Evolutionary conservation across 2,329 filamentous ascomycete genomes (phyloP).

Genomic region (Sordariomycetes sp.): DNA sequence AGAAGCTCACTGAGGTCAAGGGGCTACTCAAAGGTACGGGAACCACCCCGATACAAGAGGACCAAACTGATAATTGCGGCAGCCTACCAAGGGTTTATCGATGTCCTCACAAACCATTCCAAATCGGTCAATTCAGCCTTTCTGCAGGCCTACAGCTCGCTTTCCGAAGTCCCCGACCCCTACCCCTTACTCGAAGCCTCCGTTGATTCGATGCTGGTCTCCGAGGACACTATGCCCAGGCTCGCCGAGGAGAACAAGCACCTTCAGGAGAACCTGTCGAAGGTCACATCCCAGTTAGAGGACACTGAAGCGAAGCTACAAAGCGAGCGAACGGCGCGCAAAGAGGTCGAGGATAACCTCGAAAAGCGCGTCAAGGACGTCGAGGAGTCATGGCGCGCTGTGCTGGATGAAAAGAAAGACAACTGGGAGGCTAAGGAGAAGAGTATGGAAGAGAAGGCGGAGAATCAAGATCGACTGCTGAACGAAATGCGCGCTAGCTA

Average conservation of each 20-base stretch:
- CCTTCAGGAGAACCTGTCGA: conserved; percentile 68
- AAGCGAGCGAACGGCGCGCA: conserved; percentile 62
- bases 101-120: conserved; percentile 89
- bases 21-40: conserved; percentile 68
- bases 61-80: conserved; percentile 6
- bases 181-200: conserved; percentile 95
- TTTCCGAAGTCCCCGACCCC: conserved; percentile 93
- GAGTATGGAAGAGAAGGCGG: conserved; percentile 82
- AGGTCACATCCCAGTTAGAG: conserved; percentile 72
- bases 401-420: conserved; percentile 85
- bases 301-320: conserved; percentile 75
- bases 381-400: conserved; percentile 80
- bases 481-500: conserved; percentile 96
- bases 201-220: conserved; percentile 84
- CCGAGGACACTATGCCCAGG: conserved; percentile 86
- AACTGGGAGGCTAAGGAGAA: conserved; percentile 96
- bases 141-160: conserved; percentile 80
- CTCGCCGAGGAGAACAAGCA: conserved; percentile 82
- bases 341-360: conserved; percentile 66
- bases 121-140: conserved; percentile 92
- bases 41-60: not conserved
- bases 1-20: conserved; percentile 84
- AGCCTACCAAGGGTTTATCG: conserved; percentile 97
- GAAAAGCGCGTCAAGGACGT: conserved; percentile 81
- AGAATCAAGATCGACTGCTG: conserved; percentile 83